phyloP scores from a whole-genome alignment of 441 rosid species.

The Cnidoscolus chayamansa region DNA sequence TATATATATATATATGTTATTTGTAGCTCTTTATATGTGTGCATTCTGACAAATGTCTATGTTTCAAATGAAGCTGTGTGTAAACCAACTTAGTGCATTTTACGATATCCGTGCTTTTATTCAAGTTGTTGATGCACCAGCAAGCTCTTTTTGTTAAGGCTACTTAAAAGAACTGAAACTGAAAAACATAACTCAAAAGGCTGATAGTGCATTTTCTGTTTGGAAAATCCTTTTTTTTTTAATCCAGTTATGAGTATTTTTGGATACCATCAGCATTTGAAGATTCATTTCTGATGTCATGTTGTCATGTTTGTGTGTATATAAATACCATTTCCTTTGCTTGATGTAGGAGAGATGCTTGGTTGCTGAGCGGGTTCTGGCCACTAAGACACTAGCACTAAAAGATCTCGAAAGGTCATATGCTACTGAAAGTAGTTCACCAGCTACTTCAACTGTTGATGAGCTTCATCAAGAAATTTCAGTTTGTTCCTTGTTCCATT shows the following conservation, averaged over 20 bases:
- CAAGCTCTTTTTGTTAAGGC: not conserved
- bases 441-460: slow-evolving; percentile 58
- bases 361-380: slow-evolving; percentile 45
- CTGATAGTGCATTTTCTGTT: not conserved
- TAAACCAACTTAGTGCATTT: not conserved
- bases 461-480: slow-evolving; percentile 81
- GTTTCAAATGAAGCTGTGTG: not conserved
- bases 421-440: slow-evolving; percentile 42
- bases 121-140: slow-evolving; percentile 1
- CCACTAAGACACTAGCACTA: slow-evolving; percentile 50
- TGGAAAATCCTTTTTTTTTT: not conserved
- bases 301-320: not conserved
- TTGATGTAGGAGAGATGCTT: slow-evolving; percentile 53
- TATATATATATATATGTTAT: not conserved
- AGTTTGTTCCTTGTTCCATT: slow-evolving; percentile 47
- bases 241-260: too few relatives aligned
- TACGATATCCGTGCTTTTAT: not conserved
- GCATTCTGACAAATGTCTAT: not conserved
- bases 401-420: slow-evolving; percentile 58
- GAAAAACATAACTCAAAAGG: not conserved
- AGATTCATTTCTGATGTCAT: not conserved
- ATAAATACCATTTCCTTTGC: slow-evolving; percentile 22
- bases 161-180: not conserved
- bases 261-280: not conserved
- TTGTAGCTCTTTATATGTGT: not conserved